These are phyloP conservation scores for Physcia stellaris DNA, from an alignment of 495 filamentous ascomycete genomes.

Conservation along the genomic window DNA sequence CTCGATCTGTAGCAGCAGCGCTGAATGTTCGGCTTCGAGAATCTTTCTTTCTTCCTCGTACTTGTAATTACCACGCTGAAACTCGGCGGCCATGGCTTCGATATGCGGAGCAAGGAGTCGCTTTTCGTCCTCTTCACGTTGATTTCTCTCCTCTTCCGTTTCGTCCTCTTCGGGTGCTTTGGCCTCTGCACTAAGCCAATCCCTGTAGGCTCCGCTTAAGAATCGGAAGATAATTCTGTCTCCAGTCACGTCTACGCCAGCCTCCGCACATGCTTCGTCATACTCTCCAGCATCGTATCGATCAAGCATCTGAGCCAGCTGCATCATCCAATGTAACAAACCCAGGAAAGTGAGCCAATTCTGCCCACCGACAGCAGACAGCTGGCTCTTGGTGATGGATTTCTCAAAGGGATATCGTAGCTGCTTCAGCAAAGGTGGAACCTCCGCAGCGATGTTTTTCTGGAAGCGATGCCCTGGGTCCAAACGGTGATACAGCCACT, in stretches of 20 bases:
- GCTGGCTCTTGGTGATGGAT: constrained; percentile 87
- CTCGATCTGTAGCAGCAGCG: constrained; percentile 69
- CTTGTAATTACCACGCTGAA: constrained; percentile 65
- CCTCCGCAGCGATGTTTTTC: constrained; percentile 86
- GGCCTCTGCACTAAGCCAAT: constrained; percentile 73
- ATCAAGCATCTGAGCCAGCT: constrained; percentile 83
- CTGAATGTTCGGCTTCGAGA: constrained; percentile 69
- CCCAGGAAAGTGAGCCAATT: constrained; percentile 93
- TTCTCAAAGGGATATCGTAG: constrained; percentile 89
- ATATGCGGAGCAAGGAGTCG: constrained; percentile 65
- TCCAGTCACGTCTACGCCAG: constrained; percentile 70
- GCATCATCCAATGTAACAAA: constrained; percentile 98
- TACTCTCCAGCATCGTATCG: constrained; percentile 59
- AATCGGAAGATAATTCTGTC: constrained; percentile 93
- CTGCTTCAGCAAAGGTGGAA: constrained; percentile 79
- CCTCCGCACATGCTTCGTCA: constrained; percentile 77
- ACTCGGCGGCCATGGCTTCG: constrained; percentile 80
- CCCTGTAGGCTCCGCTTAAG: constrained; percentile 72
- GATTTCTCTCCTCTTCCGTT: no score
- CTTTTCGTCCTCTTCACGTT: constrained; percentile 68
- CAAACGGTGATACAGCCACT: constrained; percentile 91
- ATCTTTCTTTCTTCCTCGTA: constrained; percentile 70
- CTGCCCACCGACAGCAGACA: constrained; percentile 83
- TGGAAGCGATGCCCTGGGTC: constrained; percentile 85
- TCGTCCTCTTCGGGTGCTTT: constrained; percentile 71